Base-by-base conservation (phyloP, 306 rosid genomes). In the Vicia faba region DNA sequence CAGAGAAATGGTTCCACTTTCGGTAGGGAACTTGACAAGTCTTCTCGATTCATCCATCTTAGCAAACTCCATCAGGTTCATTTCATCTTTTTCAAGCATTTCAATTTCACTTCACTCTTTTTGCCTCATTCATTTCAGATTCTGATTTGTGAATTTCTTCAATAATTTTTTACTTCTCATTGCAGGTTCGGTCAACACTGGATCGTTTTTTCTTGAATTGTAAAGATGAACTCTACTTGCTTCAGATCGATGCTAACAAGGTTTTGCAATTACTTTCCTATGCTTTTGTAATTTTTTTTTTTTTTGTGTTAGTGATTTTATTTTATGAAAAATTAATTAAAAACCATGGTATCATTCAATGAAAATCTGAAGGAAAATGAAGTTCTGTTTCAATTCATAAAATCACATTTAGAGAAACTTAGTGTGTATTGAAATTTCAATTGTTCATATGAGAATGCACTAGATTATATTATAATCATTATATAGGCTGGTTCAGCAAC, bases 241-340 rank as follows among this genome's bases (percentile, higher is more conserved):
- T 92, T 71, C 98, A 92, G 59, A 83, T 92, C 59, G 92, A 87
- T 60, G 86, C 88, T 29, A 85, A 75, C 62, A 86, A 81, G 96
- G 98, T 89, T 53, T 31, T 29, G 61, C 54, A 7, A 12, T 4
- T 36, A 11, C 66, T 72, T 68, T 38, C 4, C 48, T 44, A 3
- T 51, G 12, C 11, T 46, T 9, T 33, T 26, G 61, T 67, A 54
- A 40, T 11, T 31, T 5, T 31, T 31, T 31, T 31, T 31, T n/a
- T n/a, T n/a, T 4, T 29, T 13, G 25, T 50, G 31, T 16, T 38
- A 12, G 19, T 53, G 19, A 50, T 16, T 49, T 49, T 49, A 49
- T n/a, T n/a, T n/a, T n/a, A n/a, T n/a, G n/a, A n/a, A n/a, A n/a
- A n/a, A n/a, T n/a, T n/a, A n/a, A n/a, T n/a, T n/a, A n/a, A n/a